Evolutionary conservation across 2,329 filamentous ascomycete genomes (phyloP).

Genomic region (Tolypocladium ovalisporum): DNA sequence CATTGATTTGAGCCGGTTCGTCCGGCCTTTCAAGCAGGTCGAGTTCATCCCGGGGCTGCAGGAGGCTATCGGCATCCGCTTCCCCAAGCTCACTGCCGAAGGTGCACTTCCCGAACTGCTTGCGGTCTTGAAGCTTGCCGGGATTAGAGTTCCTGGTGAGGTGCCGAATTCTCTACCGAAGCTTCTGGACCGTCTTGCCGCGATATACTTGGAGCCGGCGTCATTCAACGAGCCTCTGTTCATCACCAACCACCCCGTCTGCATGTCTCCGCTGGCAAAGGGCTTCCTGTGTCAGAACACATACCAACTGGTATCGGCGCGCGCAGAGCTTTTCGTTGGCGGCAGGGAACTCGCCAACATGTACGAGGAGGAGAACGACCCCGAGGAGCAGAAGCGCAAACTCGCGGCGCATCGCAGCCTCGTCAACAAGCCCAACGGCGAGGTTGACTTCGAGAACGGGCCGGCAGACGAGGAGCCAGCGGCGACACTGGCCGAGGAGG

Average conservation of each 20-base stretch:
- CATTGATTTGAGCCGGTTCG: constrained; percentile 36
- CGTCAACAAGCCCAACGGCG: constrained; percentile 22
- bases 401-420: constrained; percentile 47
- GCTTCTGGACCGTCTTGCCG: constrained; percentile 72
- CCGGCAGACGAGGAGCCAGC: constrained; percentile 4
- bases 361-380: constrained; percentile 97
- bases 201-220: constrained; percentile 65
- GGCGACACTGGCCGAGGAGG: constrained; percentile 26
- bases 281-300: constrained; percentile 62
- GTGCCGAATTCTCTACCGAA: constrained; percentile 48
- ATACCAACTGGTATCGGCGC: constrained; percentile 64
- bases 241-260: constrained; percentile 81
- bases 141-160: constrained; percentile 53
- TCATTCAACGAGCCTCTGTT: constrained; percentile 63
- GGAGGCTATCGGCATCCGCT: constrained; percentile 46
- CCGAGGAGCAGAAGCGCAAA: constrained; percentile 74
- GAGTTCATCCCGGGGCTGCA: constrained; percentile 80
- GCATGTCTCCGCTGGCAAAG: constrained; percentile 85
- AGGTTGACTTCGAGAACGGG: constrained; percentile 15
- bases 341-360: constrained; percentile 84
- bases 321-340: constrained; percentile 75
- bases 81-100: constrained; percentile 50
- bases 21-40: constrained; percentile 52
- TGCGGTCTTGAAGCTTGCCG: constrained; percentile 41
- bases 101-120: constrained; percentile 50